Evolutionary conservation across 140 eudicot genomes (phyloP), one percentile per base, ranked within the genome.

Genomic region (Oenanthe javanica): DNA sequence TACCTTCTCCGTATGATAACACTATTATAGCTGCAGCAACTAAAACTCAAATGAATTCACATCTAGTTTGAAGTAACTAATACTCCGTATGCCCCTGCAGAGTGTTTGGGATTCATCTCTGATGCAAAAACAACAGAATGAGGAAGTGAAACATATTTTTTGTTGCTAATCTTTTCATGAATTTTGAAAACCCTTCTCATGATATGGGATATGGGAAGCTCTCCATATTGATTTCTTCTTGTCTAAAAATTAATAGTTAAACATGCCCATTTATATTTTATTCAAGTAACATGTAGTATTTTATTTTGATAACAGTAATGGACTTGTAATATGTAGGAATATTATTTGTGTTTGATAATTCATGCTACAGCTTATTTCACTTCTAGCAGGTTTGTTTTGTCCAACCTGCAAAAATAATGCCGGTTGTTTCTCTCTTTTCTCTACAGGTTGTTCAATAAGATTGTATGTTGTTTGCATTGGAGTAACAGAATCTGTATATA

Each of bases 401-500:
- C 46, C 25, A 3, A 19, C 67, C 72, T 52, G 80, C 27, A 36
- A 77, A 31, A 6, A 15, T 70, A 31, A 77, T 40, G 36, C 40
- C 63, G 25, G 23, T 77, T 13, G 80, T 47, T 38, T 77, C 80
- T 48, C n/a, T 77, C 27, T 54, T 55, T 54, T 42, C 27, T 77
- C 14, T 42, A 55, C 80, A 77, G 80, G 50, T 77, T 54, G 70
- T 13, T 59, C 67, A n/a, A n/a, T 77, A 43, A 52, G 21, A 72
- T 40, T 14, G 13, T 40, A 27, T 72, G 31, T 72, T 19, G 40
- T 31, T 54, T 77, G 51, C 47, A 54, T 40, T 36, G 61, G 50
- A 77, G 12, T 76, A 13, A 31, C 49, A 18, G 12, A 51, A 9
- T 7, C 25, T 76, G 31, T 51, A 27, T 18, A 14, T 27, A 10